Base-by-base conservation (phyloP, 2,329 filamentous ascomycete genomes). In the Diaporthe australafricana region DNA sequence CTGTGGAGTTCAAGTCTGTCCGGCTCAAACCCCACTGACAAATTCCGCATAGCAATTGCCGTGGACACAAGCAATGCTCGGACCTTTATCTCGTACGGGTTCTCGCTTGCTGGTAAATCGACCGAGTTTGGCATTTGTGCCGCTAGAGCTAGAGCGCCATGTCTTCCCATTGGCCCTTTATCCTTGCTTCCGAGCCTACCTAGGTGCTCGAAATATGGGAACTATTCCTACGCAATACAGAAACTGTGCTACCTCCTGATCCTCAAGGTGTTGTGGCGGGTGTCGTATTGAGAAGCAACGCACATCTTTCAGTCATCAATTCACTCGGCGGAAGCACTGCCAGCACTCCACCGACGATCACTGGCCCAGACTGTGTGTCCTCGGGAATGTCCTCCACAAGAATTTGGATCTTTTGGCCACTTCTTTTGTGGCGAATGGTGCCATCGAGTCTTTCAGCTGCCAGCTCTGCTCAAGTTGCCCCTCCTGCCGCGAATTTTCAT, bases 81-180 rank as follows among this genome's bases (percentile, higher is more conserved):
- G 40, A 17, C 5, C 7, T 47, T 17, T 47, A 9, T 30, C 56
- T 63, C 20, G 27, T 48, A 11, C 5, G 5, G 57, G 57, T 47
- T 47, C 57, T 62, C 56, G 38, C 56, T 45, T 62, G 56, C 25
- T 62, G 27, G 7, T 32, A 53, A 56, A 20, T 20, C 22, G 52
- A 38, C 52, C 57, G 20, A 47, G 20, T 47, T 22, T 47, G 40
- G 57, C 20, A 20, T 63, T 62, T 62, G 27, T 63, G 12, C 57
- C 57, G 40, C 17, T 32, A 16, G 27, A 63, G 27, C 57, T 47
- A 47, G 11, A 22, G 57, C 27, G 57, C 20, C 25, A 63, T 48
- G 11, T 22, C 40, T 47, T 63, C 38, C 57, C 12, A 63, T 63
- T 63, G 40, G 57, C 12, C 40, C 42, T 20, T 32, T 17, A 63